Base-by-base conservation (phyloP, 768 basidiomycete species). In the Pulveroboletus sp. region DNA sequence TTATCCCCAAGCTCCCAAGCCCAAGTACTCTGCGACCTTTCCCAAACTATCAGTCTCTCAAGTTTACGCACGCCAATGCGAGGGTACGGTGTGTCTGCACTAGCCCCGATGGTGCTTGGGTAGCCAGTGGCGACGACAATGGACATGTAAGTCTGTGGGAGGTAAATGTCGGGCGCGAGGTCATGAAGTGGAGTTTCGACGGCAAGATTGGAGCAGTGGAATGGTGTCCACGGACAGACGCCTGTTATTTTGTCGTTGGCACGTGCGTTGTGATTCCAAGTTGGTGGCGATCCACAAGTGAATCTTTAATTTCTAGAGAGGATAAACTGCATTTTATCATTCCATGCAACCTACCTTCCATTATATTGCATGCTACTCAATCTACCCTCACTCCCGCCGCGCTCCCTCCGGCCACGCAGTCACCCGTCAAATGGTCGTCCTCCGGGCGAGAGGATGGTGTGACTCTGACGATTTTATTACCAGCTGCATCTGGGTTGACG, bases 1-100 rank as follows among this genome's bases (percentile, higher is more conserved):
- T 99, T 25, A 84, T 99, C 31, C 97, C 97, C 19, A 94, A 97
- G 69, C 75, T 99, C 9, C 97, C 97, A 2, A 90, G 87, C 57
- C 94, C 95, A 10, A 86, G 73, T 60, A 94, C 90, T 62, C 72
- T 99, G 43, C 85, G 84, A 47, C 97, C 97, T 2, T 99, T 97
- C 86, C 97, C 97, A 6, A 88, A 81, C 49, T 90, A 94, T 62
- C 80, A 76, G 51, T 83, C 85, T 35, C 74, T 97, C 48, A 74
- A 74, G 54, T 85, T 92, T 57, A 61, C 71, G 14, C 95, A 97
- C 64, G 67, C 77, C 1, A 76, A 75, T 19, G 76, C 79, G 32
- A 79, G 88, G 29, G 86, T 84, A 25, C 77, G 95, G 47, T 84
- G 85, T 58, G 65, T 92, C 40, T 83, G 83, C 46, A 68, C 90